Conservation (phyloP, 1,284 basidiomycete genomes). For the Melampsora medusae region DNA sequence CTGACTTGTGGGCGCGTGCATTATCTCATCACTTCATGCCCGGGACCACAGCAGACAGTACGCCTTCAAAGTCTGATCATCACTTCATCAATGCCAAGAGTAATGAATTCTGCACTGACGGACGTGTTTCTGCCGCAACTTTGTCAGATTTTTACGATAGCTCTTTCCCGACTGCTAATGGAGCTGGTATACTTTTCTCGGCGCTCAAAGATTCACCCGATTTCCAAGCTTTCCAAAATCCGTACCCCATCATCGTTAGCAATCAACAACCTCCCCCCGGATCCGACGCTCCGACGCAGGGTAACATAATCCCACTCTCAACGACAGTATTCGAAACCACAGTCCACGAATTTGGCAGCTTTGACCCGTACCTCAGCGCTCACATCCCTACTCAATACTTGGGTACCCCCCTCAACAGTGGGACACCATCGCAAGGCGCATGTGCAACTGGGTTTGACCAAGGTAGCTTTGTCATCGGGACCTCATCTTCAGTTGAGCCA, state of each 20-base stretch:
- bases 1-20: constrained; percentile 25
- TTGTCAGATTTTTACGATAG: constrained; percentile 16
- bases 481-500: constrained; percentile 26
- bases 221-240: not conserved
- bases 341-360: constrained; percentile 59
- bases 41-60: constrained; percentile 5
- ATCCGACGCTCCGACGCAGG: not conserved
- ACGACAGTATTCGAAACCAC: constrained; percentile 58
- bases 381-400: constrained; percentile 55
- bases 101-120: not conserved
- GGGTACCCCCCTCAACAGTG: constrained; percentile 54
- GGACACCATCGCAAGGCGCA: constrained; percentile 47
- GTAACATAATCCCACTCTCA: constrained; percentile 14
- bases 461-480: constrained; percentile 22
- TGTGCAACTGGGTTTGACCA: constrained; percentile 31
- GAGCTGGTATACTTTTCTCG: constrained; percentile 20
- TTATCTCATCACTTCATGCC: constrained; percentile 29
- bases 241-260: constrained; percentile 25
- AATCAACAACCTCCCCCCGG: constrained; percentile 12
- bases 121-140: not conserved
- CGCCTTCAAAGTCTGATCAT: not conserved
- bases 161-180: constrained; percentile 19
- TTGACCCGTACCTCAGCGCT: constrained; percentile 54
- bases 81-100: too few relatives aligned
- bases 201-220: not conserved